Evolutionary conservation across 2,329 filamentous ascomycete genomes (phyloP).

Genomic region (Dothistroma septosporum): DNA sequence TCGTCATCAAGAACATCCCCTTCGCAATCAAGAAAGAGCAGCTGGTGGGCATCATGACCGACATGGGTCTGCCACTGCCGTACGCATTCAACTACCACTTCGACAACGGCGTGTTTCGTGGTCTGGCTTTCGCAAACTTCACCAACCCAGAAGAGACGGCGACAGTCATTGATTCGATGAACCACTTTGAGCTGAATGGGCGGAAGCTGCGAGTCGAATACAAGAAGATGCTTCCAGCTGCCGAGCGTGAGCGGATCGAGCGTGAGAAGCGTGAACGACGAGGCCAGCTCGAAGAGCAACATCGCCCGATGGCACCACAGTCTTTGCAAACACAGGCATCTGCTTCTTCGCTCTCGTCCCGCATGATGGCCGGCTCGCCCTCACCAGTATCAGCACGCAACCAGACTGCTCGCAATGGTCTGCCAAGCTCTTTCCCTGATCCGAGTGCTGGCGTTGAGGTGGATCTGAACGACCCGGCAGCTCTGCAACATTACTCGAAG

Average conservation of each 20-base stretch:
- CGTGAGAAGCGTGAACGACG: conserved; percentile 93
- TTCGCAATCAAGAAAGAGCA: conserved; percentile 98
- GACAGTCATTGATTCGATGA: conserved; percentile 86
- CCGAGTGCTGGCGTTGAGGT: conserved; percentile 53
- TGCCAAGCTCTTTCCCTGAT: conserved; percentile 31
- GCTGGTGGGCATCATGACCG: conserved; percentile 86
- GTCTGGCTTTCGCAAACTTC: conserved; percentile 96
- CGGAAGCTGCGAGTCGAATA: conserved; percentile 95
- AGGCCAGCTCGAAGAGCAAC: conserved; percentile 94
- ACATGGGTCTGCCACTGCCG: conserved; percentile 85
- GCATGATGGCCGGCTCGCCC: conserved; percentile 56
- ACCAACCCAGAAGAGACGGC: conserved; percentile 92
- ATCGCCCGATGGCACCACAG: conserved; percentile 63
- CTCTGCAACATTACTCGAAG: conserved; percentile 84
- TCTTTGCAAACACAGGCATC: conserved; percentile 81
- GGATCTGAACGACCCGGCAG: conserved; percentile 86
- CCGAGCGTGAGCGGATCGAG: conserved; percentile 92
- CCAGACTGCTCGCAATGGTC: conserved; percentile 33
- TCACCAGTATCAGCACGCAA: conserved; percentile 61
- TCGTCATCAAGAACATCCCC: conserved; percentile 99
- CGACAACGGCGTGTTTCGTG: conserved; percentile 93
- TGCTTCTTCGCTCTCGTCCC: conserved; percentile 69
- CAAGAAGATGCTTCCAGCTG: conserved; percentile 97
- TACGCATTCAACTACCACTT: conserved; percentile 99
- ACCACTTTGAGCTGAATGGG: conserved; percentile 91